Base-by-base conservation (phyloP, 2,329 filamentous ascomycete genomes). In the Pyrenophora teres region DNA sequence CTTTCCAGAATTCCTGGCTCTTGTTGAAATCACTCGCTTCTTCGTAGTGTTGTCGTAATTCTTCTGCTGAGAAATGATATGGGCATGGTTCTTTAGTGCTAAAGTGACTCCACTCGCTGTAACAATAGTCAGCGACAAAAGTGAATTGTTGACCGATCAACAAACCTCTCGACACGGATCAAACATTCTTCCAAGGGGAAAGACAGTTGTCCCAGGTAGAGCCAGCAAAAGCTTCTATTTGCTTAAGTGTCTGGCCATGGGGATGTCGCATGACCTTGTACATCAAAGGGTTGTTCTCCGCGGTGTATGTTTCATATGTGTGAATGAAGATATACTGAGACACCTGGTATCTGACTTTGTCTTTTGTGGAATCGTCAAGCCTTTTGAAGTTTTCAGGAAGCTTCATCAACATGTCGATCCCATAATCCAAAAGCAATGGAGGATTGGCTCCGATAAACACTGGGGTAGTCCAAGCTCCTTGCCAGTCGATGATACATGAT, bases 401-500 rank as follows among this genome's bases (percentile, higher is more conserved):
- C 56, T 65, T 60, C 57, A 64, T 64, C 51, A 66, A 27, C 57
- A 63, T 64, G 18, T 68, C 62, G 15, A 67, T 37, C n/a, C 54
- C 39, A 47, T 65, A 65, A 45, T 67, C 62, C 23, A 68, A 40
- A 55, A 64, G 48, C 36, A 59, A 46, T 41, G 62, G 63, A 16
- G 64, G 63, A 30, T 60, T 64, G 37, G 64, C 65, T 38, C 55
- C 56, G 39, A 66, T 57, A 19, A 67, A 63, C n/a, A 61, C 42
- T 16, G 62, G 62, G n/a, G 52, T 41, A 50, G 49, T 48, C 53
- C 52, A 64, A 19, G 57, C 53, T 46, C 62, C 62, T 40, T 70
- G 62, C 65, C 64, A 71, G 54, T 69, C 65, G 19, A 71, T 69
- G 13, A 70, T 63, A 32, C 58, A 54, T 43, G 59, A 54, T 43